These are phyloP conservation scores for Suhomyces chickasaworum DNA, from an alignment of 1,139 yeast species.

Conservation along the genomic window DNA sequence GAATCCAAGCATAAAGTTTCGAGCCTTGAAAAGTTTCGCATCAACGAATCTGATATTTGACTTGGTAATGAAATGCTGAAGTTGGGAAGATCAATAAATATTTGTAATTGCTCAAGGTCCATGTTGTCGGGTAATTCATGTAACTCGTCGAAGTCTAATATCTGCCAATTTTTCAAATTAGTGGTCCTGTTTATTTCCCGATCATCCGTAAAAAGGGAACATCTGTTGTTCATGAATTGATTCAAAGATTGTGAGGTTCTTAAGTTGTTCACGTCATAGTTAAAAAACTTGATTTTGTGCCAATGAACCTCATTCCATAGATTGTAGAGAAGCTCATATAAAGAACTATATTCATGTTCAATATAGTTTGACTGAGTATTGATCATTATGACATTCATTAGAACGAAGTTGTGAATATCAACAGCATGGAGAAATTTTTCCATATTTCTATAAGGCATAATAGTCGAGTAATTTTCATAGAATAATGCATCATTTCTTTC, in stretches of 20 bases:
- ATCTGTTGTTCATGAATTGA: constrained; percentile 17
- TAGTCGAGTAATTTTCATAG: constrained; percentile 3
- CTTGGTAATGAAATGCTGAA: constrained; percentile 7
- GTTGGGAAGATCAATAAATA: constrained; percentile 20
- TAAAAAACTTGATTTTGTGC: constrained; percentile 22
- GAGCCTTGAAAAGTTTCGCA: constrained; percentile 6
- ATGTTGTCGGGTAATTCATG: constrained; percentile 23
- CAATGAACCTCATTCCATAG: constrained; percentile 21
- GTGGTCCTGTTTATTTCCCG: constrained; percentile 19
- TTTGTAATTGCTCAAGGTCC: constrained; percentile 23
- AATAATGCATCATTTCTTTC: constrained; percentile 9
- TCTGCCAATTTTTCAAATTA: constrained; percentile 28
- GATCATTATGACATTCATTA: constrained; percentile 21
- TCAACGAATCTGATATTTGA: not conserved
- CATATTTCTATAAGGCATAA: constrained; percentile 14
- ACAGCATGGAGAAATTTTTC: constrained; percentile 18
- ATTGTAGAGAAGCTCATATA: constrained; percentile 21
- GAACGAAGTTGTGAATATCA: constrained; percentile 17
- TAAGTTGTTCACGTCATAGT: constrained; percentile 26
- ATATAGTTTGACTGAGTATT: constrained; percentile 24
- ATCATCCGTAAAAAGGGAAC: constrained; percentile 22
- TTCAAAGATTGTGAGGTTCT: constrained; percentile 24
- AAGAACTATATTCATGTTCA: constrained; percentile 21
- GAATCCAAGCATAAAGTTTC: constrained; percentile 23
- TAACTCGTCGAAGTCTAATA: constrained; percentile 25